These are phyloP conservation scores for Colletotrichum horii DNA, from an alignment of 2,329 filamentous ascomycete genomes.

Conservation along the genomic window DNA sequence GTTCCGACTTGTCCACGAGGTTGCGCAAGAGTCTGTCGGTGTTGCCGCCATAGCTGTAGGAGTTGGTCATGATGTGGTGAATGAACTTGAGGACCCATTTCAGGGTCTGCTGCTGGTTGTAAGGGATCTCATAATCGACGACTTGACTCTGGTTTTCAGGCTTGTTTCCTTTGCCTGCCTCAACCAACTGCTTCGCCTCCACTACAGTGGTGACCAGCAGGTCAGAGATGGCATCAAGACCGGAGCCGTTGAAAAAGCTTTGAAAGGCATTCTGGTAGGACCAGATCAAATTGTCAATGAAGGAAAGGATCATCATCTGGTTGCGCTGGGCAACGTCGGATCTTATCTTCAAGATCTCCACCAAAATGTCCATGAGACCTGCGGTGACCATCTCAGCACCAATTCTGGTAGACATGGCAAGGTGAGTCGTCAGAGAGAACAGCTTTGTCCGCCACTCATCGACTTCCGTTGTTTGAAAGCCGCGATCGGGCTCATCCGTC, in stretches of 20 bases:
- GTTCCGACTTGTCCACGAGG: constrained; percentile 87
- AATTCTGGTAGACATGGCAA: constrained; percentile 77
- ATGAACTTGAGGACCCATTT: constrained; percentile 96
- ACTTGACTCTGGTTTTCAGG: constrained; percentile 74
- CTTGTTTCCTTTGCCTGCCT: constrained; percentile 74
- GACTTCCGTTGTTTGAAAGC: constrained; percentile 67
- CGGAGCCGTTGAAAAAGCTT: constrained; percentile 80
- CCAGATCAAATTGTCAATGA: constrained; percentile 88
- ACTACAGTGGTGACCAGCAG: constrained; percentile 81
- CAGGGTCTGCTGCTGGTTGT: constrained; percentile 89
- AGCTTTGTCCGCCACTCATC: constrained; percentile 92
- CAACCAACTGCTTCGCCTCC: constrained; percentile 69
- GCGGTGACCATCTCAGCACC: constrained; percentile 86
- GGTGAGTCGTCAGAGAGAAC: constrained; percentile 84
- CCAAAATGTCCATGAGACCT: constrained; percentile 86
- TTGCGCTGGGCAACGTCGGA: constrained; percentile 83
- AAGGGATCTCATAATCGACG: constrained; percentile 93
- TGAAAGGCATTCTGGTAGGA: constrained; percentile 84
- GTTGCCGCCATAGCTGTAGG: constrained; percentile 71
- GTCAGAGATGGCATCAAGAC: constrained; percentile 89
- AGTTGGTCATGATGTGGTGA: constrained; percentile 91
- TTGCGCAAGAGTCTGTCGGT: constrained; percentile 92
- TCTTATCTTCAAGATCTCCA: constrained; percentile 85
- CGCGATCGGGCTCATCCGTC: constrained; percentile 57
- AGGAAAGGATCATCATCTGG: constrained; percentile 82